phyloP scores from a whole-genome alignment of 2,329 filamentous ascomycete species.

The Pseudogymnoascus destructans region DNA sequence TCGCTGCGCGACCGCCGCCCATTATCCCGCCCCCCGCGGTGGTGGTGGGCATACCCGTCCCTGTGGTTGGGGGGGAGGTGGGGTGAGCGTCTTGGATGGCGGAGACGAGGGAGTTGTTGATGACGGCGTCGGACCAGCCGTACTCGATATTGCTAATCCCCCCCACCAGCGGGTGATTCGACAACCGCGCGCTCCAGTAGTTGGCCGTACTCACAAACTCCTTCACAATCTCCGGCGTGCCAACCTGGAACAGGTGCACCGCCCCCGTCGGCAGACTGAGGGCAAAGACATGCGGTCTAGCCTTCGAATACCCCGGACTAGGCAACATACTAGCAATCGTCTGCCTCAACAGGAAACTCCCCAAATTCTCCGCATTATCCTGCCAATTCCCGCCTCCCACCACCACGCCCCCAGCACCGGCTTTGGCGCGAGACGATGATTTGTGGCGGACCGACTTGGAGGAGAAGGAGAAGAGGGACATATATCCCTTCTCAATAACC shows the following conservation, averaged over 20 bases:
- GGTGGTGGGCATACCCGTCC: constrained; percentile 12
- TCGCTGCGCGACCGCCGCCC: constrained; percentile 16
- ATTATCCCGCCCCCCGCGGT: constrained; percentile 8
- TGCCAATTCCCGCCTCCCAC: constrained; percentile 98
- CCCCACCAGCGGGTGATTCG: constrained; percentile 83
- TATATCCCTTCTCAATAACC: constrained; percentile 85
- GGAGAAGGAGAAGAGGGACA: constrained; percentile 89
- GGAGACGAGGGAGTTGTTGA: constrained; percentile 37
- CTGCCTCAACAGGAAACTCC: constrained; percentile 76
- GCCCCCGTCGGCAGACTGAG: constrained; percentile 83
- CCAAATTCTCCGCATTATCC: constrained; percentile 83
- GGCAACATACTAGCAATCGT: constrained; percentile 85
- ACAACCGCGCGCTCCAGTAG: constrained; percentile 92
- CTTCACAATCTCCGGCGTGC: constrained; percentile 83
- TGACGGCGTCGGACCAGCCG: constrained; percentile 80
- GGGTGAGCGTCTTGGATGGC: constrained; percentile 38
- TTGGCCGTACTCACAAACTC: constrained; percentile 93
- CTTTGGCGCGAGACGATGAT: constrained; percentile 37
- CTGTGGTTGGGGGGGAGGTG: constrained; percentile 15
- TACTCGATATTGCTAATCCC: constrained; percentile 96
- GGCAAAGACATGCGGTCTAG: constrained; percentile 85
- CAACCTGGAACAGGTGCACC: constrained; percentile 96
- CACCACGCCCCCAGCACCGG: constrained; percentile 49
- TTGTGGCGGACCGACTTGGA: constrained; percentile 65
- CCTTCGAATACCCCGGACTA: constrained; percentile 82